Percentiles rank a stretch among this genome's conserved stretches.
phyloP scores from a whole-genome alignment of 176 grass and related monocot species.

The Leersia perrieri region DNA sequence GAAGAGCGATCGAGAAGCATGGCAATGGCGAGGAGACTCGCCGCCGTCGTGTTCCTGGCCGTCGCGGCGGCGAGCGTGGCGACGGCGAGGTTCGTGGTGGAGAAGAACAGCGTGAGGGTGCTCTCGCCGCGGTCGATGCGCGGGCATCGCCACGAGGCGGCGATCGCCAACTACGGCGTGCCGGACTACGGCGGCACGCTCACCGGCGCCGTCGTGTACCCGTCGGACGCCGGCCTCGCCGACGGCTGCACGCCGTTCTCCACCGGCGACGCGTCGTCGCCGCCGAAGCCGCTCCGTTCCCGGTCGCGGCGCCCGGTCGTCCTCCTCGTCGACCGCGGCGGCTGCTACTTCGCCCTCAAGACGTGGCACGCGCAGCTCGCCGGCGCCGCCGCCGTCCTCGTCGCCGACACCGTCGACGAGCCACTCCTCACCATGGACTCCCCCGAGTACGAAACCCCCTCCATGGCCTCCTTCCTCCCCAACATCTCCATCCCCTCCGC shows the following conservation, averaged over 20 bases:
- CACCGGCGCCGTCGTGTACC: constrained; percentile 68
- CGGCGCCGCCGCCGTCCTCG: constrained; percentile 80
- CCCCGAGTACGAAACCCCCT: constrained; percentile 55
- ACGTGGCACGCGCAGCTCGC: constrained; percentile 84
- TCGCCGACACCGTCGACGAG: constrained; percentile 70
- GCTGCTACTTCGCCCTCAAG: constrained; percentile 93
- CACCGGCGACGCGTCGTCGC: not conserved
- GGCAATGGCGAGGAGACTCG: constrained; percentile 37
- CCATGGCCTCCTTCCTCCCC: constrained; percentile 55
- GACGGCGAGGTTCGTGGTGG: constrained; percentile 67
- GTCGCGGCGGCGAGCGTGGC: constrained; percentile 22
- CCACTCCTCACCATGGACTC: constrained; percentile 84
- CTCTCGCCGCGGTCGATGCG: constrained; percentile 52
- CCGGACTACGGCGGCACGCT: constrained; percentile 82
- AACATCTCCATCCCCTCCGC: constrained; percentile 87
- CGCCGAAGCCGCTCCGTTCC: no score
- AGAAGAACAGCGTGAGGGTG: constrained; percentile 74
- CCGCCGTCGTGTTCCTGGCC: constrained; percentile 21
- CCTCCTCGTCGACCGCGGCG: constrained; percentile 91
- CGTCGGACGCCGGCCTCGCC: constrained; percentile 34
- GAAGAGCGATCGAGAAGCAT: not conserved
- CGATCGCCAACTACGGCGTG: constrained; percentile 93
- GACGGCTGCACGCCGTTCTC: constrained; percentile 59
- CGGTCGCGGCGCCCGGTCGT: constrained; percentile 57
- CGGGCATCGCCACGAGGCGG: constrained; percentile 56